A percentile compares a stretch with the other conserved stretches of the same genome.
phyloP scores from a whole-genome alignment of 129 eudicot genomes.

The carrot (Daucus carota) region DNA sequence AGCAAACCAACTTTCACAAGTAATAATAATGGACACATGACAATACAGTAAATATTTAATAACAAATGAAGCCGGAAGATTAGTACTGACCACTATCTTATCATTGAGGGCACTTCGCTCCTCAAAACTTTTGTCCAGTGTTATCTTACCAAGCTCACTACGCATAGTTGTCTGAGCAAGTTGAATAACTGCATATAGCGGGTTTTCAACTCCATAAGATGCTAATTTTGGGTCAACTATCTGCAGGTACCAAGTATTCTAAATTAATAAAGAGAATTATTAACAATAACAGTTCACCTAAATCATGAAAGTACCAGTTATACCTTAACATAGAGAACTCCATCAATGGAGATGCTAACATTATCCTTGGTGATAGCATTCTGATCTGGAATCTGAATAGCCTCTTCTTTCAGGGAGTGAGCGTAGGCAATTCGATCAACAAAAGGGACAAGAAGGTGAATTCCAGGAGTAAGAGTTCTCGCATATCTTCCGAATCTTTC shows the following conservation, averaged over 20 bases:
- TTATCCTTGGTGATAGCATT: constrained; percentile 87
- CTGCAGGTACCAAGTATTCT: constrained; percentile 19
- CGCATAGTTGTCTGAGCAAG: constrained; percentile 99
- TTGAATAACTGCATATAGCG: constrained; percentile 74
- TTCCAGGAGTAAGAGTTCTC: constrained; percentile 67
- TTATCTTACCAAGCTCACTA: constrained; percentile 92
- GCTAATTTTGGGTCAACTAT: constrained; percentile 72
- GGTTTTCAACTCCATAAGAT: constrained; percentile 86
- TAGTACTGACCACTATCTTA: constrained; percentile 69
- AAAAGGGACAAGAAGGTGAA: constrained; percentile 65
- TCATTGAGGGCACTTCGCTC: constrained; percentile 77
- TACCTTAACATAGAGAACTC: constrained; percentile 81
- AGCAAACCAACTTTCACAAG: neutral
- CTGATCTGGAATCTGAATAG: constrained; percentile 71
- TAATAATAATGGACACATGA: neutral
- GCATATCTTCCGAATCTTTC: constrained; percentile 75
- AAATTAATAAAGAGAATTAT: neutral
- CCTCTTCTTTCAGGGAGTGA: constrained; percentile 87
- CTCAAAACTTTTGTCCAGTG: constrained; percentile 87
- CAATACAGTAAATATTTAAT: neutral
- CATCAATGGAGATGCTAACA: constrained; percentile 72
- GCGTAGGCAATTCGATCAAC: constrained; percentile 78
- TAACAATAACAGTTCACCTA: neutral
- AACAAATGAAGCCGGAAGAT: neutral
- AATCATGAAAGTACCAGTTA: neutral